Base-by-base conservation (phyloP, 805 yeast species). In the Wickerhamiella hasegawae region DNA sequence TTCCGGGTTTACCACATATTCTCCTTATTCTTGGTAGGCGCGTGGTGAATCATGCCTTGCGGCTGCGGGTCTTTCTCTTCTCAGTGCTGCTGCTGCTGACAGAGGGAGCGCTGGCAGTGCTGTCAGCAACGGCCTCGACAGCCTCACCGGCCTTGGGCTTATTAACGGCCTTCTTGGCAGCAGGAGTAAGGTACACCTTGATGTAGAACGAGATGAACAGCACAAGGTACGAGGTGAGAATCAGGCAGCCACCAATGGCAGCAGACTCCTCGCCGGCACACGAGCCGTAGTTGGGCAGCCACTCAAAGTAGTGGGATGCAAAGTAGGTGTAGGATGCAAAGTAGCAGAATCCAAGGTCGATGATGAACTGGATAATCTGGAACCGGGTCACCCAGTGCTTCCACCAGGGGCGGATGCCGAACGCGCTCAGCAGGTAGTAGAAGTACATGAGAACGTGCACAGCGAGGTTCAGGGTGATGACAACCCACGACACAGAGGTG, bases 401-500 rank as follows among this genome's bases (percentile, higher is more conserved):
- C 98, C 98, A 87, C 96, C 96, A 85, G 36, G 87, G 95, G 52
- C 82, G 76, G 54, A 85, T 81, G 39, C 94, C 94, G 55, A 93
- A 71, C 16, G 96, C 81, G 35, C 90, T 69, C 50, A 87, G 66
- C 67, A 85, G 84, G 66, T 90, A 87, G 71, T 87, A 87, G 79
- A 84, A 87, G 71, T 87, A 87, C 98, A 87, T 90, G 38, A 87
- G 73, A 34, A 85, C 94, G 54, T 87, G 97, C 34, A 87, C 97
- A 35, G 74, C 79, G 59, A 87, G 68, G 68, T 87, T 87, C 51
- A 87, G 68, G 22, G 77, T 59, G 52, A 87, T 87, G 39, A 90
- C 92, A 24, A 87, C 95, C 96, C 97, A 87, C 43, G 83, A 80
- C 42, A 87, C 90, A 2, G 95, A 66, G 30, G 97, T 87, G 44